These are phyloP conservation scores for Thelonectria discophora DNA, from an alignment of 2,329 filamentous ascomycete species.

Conservation along the genomic window DNA sequence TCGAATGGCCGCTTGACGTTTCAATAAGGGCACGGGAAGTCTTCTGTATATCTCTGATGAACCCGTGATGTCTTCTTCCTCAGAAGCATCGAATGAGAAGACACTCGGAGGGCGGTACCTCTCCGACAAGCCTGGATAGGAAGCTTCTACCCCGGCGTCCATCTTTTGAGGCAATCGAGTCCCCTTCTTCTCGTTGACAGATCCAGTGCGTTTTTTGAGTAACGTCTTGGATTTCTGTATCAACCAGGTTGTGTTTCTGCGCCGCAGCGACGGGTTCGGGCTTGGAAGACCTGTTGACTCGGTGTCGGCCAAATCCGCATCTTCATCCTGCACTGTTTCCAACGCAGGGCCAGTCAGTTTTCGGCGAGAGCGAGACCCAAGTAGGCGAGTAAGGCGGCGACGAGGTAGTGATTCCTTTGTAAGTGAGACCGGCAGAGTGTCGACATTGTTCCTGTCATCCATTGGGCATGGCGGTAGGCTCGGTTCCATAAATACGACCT, in stretches of 20 bases:
- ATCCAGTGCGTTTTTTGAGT: not conserved
- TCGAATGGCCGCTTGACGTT: not conserved
- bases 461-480: not conserved
- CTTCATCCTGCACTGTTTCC: not conserved
- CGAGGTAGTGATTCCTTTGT: not conserved
- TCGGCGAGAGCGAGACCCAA: not conserved
- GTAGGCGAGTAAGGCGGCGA: not conserved
- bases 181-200: not conserved
- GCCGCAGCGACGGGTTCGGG: not conserved
- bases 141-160: not conserved
- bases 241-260: conserved; percentile 2
- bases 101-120: not conserved
- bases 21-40: not conserved
- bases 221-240: conserved; percentile 9
- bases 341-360: not conserved
- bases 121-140: not conserved
- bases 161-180: not conserved
- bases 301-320: not conserved
- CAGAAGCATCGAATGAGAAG: not conserved
- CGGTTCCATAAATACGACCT: not conserved
- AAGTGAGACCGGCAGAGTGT: not conserved
- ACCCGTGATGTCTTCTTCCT: not conserved
- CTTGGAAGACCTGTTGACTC: not conserved
- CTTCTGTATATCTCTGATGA: not conserved
- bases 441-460: not conserved